Base-by-base conservation (phyloP, 257 asterid species). In the Penstemon newberryi region DNA sequence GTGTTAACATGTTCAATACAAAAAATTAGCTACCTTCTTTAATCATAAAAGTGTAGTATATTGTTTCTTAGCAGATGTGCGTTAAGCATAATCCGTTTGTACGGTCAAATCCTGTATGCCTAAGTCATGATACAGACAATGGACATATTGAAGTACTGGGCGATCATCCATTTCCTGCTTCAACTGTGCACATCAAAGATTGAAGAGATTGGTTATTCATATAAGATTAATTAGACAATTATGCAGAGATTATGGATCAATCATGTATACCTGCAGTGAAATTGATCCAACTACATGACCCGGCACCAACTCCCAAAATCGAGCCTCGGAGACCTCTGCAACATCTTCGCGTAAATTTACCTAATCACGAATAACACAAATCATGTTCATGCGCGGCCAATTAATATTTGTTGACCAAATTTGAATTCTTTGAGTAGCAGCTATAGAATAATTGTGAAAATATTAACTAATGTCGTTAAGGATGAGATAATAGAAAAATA, bases 271-370 rank as follows among this genome's bases (percentile, higher is more conserved):
- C 98, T 77, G 86, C 65, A 92, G 79, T 46, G 90, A 85, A 77
- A 90, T 78, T 56, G 96, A 86, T 55, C 97, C 98, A 73, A 90
- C 82, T 53, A 83, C 89, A 62, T 91, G 89, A 65, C 99, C 96
- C 0, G 99, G 99, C 65, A 85, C 95, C 77, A 93, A 42, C 63
- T 93, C 99, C 99, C 99, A 93, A 50, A 90, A 88, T 36, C 95
- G 95, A 59, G 89, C 95, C 82, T 87, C 86, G 71, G 85, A 80
- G 64, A 87, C 81, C 79, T 93, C 99, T 18, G 77, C 67, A 70
- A 90, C 74, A 65, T 89, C 90, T 69, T 90, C 92, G 47, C 74
- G 85, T 37, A 88, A 81, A 69, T 84, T 67, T 61, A 93, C 85
- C 99, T 90, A 54, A 56, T 73, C 7, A 49, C 55, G 43, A 56